phyloP scores from a whole-genome alignment of 192 early-diverging fungal species.

The Lunasporangiospora selenospora region DNA sequence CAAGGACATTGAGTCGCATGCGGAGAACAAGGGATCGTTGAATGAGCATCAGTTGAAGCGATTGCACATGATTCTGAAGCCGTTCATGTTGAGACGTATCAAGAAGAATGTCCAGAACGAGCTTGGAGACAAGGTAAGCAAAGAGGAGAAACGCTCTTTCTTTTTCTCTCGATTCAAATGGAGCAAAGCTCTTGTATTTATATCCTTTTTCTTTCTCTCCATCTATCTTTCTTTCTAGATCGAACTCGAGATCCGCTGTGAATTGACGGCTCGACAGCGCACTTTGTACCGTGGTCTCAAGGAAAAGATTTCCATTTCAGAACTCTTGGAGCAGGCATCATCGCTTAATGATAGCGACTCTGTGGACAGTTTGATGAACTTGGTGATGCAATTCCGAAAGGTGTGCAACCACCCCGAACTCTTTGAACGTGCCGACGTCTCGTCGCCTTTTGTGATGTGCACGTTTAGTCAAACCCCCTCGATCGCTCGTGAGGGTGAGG shows the following conservation, averaged over 20 bases:
- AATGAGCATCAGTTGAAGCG: constrained; percentile 81
- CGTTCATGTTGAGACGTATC: constrained; percentile 86
- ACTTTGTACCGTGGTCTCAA: constrained; percentile 71
- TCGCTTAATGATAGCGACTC: constrained; percentile 65
- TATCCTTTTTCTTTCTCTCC: too few species aligned
- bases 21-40: constrained; percentile 74
- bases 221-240: constrained; percentile 56
- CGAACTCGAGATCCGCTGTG: constrained; percentile 77
- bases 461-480: constrained; percentile 57
- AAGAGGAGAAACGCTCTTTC: too few species aligned
- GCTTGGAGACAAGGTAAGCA: constrained; percentile 87
- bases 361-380: constrained; percentile 81
- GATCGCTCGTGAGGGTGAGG: constrained; percentile 58
- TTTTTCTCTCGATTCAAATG: too few species aligned
- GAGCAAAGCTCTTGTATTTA: too few species aligned
- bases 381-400: constrained; percentile 88
- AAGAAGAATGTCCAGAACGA: constrained; percentile 87
- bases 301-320: constrained; percentile 73
- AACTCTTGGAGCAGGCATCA: constrained; percentile 67
- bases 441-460: constrained; percentile 65
- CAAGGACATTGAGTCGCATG: constrained; percentile 84
- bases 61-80: constrained; percentile 86
- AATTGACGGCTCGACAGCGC: constrained; percentile 71
- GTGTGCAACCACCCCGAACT: constrained; percentile 85
- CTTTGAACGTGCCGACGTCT: constrained; percentile 79